Conservation (phyloP, 2,329 filamentous ascomycete species). For the Dryadomyces sulphureus region DNA sequence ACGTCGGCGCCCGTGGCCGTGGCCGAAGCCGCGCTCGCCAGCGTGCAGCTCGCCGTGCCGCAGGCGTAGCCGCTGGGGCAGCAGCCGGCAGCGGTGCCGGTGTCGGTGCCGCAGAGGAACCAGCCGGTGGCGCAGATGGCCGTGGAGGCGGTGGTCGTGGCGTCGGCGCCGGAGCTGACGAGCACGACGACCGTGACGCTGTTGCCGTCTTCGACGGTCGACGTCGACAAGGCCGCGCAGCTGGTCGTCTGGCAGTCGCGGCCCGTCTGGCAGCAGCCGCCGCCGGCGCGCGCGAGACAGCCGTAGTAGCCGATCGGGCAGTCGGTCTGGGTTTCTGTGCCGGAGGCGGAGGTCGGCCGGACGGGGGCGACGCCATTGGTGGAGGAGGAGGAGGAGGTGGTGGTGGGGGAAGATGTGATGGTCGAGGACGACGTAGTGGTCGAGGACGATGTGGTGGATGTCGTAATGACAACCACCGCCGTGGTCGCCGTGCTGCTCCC, state of each 20-base stretch:
- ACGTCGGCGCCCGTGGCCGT: conserved; percentile 33
- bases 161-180: conserved; percentile 9
- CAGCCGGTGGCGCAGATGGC: conserved; percentile 62
- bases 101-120: conserved; percentile 49
- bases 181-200: conserved; percentile 60
- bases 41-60: conserved; percentile 57
- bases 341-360: conserved; percentile 15
- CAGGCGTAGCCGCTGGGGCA: conserved; percentile 68
- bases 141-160: conserved; percentile 25
- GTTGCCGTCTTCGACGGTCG: conserved; percentile 41
- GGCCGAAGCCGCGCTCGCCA: conserved; percentile 21
- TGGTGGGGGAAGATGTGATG: conserved; percentile 16
- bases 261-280: conserved; percentile 75
- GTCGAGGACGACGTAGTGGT: conserved; percentile 25
- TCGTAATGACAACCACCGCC: conserved; percentile 17
- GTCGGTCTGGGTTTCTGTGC: conserved; percentile 24
- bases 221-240: conserved; percentile 51
- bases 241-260: conserved; percentile 70
- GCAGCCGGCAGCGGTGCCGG: conserved; percentile 58
- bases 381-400: conserved; percentile 10
- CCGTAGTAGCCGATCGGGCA: conserved; percentile 90
- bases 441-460: conserved; percentile 14
- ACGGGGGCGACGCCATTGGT: conserved; percentile 24
- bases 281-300: conserved; percentile 71
- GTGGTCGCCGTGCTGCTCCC: conserved; percentile 2